Base-by-base conservation (phyloP, 2,329 filamentous ascomycete species). In the Magnaporthiopsis rhizophila region DNA sequence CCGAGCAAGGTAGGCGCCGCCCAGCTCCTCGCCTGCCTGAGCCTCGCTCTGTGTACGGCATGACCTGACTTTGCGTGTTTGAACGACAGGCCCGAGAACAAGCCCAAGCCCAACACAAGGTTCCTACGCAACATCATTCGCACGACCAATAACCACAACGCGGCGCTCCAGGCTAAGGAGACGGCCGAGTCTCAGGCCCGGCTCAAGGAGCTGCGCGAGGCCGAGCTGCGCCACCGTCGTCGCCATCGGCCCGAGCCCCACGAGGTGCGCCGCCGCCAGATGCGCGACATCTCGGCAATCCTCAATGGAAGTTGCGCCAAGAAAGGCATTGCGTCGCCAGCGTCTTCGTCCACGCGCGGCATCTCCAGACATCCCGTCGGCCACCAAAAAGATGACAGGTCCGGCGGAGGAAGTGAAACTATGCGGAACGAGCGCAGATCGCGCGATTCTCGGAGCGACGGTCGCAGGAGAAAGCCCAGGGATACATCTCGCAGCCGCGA, bases 51-150 rank as follows among this genome's bases (percentile, higher is more conserved):
- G 38, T n/a, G 45, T 8, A 9, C 21, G n/a, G 18, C 45, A n/a
- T 15, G 21, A 8, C 45, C 13, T 62, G 60, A 62, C 26, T 50
- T 24, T 56, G 21, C 53, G n/a, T n/a, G 57, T 3, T 8, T 7
- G 65, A 85, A 21, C 12, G 45, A n/a, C 75, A 92, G 86, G 71
- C 85, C 87, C 65, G 77, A 83, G 59, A 84, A 84, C 69, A 85
- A 88, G 67, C 91, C 91, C 0, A 97, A 94, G 73, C 93, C 94
- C 3, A 98, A 99, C 71, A 97, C 91, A 0, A 85, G 90, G 45
- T 98, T 98, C 73, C 79, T 99, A 58, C 88, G 88, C 65, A 89
- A 95, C 71, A 90, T 98, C 65, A 91, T 99, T 67, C 89, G 89
- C 67, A 90, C 95, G 69, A 96, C 92, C 11, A 90, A 96, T 70